phyloP scores from a whole-genome alignment of 305 asterid species.

The Fraxinus baroniana region DNA sequence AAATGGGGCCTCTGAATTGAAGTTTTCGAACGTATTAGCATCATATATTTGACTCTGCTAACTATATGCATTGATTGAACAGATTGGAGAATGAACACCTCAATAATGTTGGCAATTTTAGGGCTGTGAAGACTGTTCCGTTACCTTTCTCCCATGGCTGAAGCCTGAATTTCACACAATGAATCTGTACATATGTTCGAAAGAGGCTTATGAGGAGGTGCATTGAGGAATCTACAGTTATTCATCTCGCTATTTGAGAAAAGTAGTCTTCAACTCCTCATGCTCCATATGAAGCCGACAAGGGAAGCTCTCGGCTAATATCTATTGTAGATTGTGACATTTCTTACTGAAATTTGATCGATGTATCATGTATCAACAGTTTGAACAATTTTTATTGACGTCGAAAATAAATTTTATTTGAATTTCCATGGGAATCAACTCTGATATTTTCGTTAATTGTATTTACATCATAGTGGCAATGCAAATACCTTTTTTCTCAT shows the following conservation, averaged over 20 bases:
- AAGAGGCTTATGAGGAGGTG: conserved; percentile 12
- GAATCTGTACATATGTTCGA: conserved; percentile 12
- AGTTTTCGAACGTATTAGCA: neutral
- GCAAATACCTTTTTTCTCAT: neutral
- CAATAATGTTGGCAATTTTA: conserved; percentile 81
- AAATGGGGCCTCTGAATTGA: neutral
- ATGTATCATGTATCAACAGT: neutral
- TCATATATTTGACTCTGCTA: neutral
- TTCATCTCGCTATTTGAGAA: conserved; percentile 6
- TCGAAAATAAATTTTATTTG: conserved; percentile 6
- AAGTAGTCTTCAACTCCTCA: conserved; percentile 10
- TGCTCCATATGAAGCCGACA: conserved; percentile 16
- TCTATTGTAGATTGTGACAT: neutral
- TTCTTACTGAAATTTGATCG: conserved; percentile 9
- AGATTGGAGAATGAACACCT: conserved; percentile 95
- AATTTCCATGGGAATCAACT: neutral
- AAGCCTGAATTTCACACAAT: neutral
- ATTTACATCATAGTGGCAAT: neutral
- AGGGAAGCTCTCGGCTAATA: conserved; percentile 11
- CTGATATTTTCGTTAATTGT: neutral
- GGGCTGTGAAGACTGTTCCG: conserved; percentile 91
- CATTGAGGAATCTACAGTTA: conserved; percentile 9
- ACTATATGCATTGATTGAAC: conserved; percentile 11
- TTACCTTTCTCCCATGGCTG: conserved; percentile 77
- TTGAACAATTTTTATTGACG: neutral